Evolutionary conservation across 805 yeast genomes (phyloP), one percentile per base, ranked within the genome.

Genomic region (Sugiyamaella marilandica): DNA sequence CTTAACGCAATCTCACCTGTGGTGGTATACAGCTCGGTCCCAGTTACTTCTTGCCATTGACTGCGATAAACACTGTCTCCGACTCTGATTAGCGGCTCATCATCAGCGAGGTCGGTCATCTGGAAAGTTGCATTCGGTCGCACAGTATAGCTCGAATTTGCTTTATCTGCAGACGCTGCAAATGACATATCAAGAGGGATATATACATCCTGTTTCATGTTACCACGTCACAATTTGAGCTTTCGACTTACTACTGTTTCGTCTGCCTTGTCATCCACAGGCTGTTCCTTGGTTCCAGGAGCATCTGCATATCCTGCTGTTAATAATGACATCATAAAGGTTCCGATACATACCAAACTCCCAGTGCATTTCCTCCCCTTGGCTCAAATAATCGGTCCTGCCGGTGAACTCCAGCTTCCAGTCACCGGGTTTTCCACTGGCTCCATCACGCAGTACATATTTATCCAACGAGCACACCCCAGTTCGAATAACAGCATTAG

Each of bases 361-460:
- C 97, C 97, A 91, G 64, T 87, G 84, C 95, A 89, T 88, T 67
- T 90, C 97, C 62, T 91, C 94, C 7, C 98, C 98, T 5, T 76
- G 69, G 5, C 78, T 66, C 55, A 92, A 72, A 61, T 84, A 90
- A 43, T 78, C 82, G 7, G 88, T 80, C 57, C 81, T 76, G 3
- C 97, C 97, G 65, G 87, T 87, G 77, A 78, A 74, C 16, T 73
- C 73, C 50, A 84, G 64, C 5, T 61, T 66, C 97, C 97, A 92
- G 29, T 63, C 62, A 5, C 68, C 65, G 1, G 64, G 65, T 1
- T 56, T 65, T 2, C 59, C 64, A 1, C 50, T 54, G 35, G 24
- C 57, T 14, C 44, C 57, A 31, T 41, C 58, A 29, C 44, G 51
- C 37, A 52, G 56, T 49, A n/a, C 67, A 62, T 77, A 89, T 58